A percentile compares a stretch with the other conserved stretches of the same genome.
These are phyloP conservation scores for Xerocomellus dryophilus DNA, from an alignment of 768 basidiomycete species.

Conservation along the genomic window DNA sequence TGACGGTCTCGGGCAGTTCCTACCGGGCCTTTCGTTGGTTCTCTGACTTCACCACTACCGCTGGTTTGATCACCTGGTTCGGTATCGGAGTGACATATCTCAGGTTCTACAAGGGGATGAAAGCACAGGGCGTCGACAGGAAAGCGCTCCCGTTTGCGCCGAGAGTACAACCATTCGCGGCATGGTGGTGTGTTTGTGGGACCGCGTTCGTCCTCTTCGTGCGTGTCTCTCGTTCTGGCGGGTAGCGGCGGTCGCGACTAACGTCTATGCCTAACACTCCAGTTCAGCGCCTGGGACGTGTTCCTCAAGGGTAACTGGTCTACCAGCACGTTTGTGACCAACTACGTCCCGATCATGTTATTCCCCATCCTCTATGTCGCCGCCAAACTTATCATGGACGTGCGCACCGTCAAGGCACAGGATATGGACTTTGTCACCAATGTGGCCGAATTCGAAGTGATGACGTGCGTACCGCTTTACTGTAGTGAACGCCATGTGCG, in stretches of 20 bases:
- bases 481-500: no score
- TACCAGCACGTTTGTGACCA: conserved; percentile 38
- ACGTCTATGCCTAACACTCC: neutral
- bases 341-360: conserved; percentile 39
- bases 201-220: conserved; percentile 35
- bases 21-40: conserved; percentile 44
- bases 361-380: conserved; percentile 47
- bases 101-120: conserved; percentile 45
- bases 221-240: conserved; percentile 9
- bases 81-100: conserved; percentile 45
- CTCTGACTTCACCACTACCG: conserved; percentile 32
- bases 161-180: conserved; percentile 39
- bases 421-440: conserved; percentile 28
- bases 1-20: conserved; percentile 36
- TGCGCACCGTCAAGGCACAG: neutral
- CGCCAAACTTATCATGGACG: conserved; percentile 18
- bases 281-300: conserved; percentile 40
- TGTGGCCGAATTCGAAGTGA: conserved; percentile 27
- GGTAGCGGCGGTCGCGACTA: neutral
- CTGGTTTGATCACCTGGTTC: conserved; percentile 45
- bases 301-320: conserved; percentile 39
- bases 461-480: conserved; percentile 15
- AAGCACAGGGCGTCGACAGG: conserved; percentile 47
- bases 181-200: conserved; percentile 34
- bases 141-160: conserved; percentile 45